Evolutionary conservation across 1,139 yeast genomes (phyloP).

Genomic region (Magnusiomyces fungicola): DNA sequence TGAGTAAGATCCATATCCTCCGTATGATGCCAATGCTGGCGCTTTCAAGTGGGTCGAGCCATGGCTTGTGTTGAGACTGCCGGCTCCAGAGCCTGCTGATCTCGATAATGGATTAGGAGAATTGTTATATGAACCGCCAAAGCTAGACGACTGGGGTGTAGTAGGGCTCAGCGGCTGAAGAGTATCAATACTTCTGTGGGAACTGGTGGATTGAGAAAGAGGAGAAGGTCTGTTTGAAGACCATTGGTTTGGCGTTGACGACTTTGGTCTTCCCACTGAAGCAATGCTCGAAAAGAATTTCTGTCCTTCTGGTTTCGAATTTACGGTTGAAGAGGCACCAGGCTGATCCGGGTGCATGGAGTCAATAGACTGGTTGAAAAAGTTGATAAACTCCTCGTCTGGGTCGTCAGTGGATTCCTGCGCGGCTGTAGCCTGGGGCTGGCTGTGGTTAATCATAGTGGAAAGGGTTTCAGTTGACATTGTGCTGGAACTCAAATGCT

Average conservation of each 20-base stretch:
- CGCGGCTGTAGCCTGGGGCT: background rate
- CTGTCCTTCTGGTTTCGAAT: too few species aligned
- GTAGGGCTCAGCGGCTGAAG: background rate
- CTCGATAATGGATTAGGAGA: too few species aligned
- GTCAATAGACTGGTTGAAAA: slow-evolving; percentile 8
- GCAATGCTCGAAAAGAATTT: too few species aligned
- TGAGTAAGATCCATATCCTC: background rate
- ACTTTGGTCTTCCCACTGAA: too few species aligned
- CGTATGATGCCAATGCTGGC: background rate
- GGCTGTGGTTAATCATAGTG: background rate
- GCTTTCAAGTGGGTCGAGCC: background rate
- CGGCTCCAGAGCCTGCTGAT: background rate
- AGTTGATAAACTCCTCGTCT: slow-evolving; percentile 10
- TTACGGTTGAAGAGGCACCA: slow-evolving; percentile 5
- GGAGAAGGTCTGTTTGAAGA: slow-evolving; percentile 12
- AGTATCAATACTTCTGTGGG: slow-evolving; percentile 3
- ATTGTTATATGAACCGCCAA: too few species aligned
- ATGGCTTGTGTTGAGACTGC: background rate
- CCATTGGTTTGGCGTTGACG: too few species aligned
- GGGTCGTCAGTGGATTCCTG: too few species aligned
- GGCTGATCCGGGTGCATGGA: background rate
- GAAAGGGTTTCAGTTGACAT: background rate
- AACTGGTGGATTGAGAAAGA: slow-evolving; percentile 9
- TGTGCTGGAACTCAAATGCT: background rate
- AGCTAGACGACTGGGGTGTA: background rate